Percentiles rank a stretch among this genome's conserved stretches.
Evolutionary conservation across 78 protist genomes (phyloP).

Genomic region (Speleostelium caveatum): DNA sequence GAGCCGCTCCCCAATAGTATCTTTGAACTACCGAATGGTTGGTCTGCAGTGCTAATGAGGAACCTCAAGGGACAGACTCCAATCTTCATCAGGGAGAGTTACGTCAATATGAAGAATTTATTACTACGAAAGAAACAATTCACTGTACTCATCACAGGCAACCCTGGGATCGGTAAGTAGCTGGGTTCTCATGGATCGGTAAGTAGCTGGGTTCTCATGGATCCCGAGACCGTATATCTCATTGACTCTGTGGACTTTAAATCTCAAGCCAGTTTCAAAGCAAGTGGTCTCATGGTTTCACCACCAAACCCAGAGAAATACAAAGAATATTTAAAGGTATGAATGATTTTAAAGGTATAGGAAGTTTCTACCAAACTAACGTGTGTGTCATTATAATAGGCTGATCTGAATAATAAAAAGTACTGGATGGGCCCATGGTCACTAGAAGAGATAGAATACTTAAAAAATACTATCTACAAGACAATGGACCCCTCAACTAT

Average conservation of each 20-base stretch:
- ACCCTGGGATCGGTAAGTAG: constrained; percentile 30
- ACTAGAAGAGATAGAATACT: neutral
- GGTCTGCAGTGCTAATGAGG: too few relatives aligned
- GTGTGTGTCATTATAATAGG: neutral
- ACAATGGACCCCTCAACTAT: neutral
- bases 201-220: neutral
- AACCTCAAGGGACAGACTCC: too few relatives aligned
- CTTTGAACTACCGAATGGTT: too few relatives aligned
- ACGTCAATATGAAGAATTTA: too few relatives aligned
- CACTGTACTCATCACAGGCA: too few relatives aligned
- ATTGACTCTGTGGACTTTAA: constrained; percentile 1
- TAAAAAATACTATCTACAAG: neutral
- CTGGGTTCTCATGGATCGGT: neutral
- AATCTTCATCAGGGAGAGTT: too few relatives aligned
- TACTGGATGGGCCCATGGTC: constrained; percentile 28
- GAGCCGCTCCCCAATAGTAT: too few relatives aligned
- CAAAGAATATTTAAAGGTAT: constrained; percentile 19
- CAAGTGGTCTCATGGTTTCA: constrained; percentile 11
- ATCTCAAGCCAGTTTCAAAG: neutral
- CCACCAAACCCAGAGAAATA: constrained; percentile 32
- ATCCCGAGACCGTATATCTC: constrained; percentile 15
- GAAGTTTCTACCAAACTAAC: neutral
- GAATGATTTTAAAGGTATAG: too few relatives aligned
- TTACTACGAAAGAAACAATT: too few relatives aligned
- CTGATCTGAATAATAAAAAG: neutral